Base-by-base conservation (phyloP, 768 basidiomycete species). In the Tubosaeta sp. region DNA sequence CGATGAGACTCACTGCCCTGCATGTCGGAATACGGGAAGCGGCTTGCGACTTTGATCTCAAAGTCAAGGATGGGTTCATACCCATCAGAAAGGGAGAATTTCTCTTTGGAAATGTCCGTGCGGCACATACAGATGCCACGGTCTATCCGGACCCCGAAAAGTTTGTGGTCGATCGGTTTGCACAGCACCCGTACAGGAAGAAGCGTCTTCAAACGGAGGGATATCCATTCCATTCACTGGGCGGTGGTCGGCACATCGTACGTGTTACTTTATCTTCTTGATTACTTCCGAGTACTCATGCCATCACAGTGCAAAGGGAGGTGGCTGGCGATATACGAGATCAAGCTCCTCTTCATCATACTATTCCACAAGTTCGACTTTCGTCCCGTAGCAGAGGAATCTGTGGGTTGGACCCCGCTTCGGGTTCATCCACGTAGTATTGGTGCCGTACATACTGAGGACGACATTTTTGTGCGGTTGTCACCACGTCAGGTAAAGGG, bases 261-360 rank as follows among this genome's bases (percentile, higher is more conserved):
- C 39, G 63, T 44, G 3, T n/a, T 2, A 6, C 8, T 12, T 30
- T 12, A 39, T 21, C 14, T 1, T 36, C 14, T 41, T 32, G n/a
- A 29, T 16, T 0, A 3, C 12, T 32, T 18, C 6, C 1, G 10
- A 4, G 0, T 40, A 19, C 38, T 52, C 2, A 58, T 6, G 19
- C 27, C 30, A 1, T 16, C 0, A 1, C 9, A 63, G 62, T 63
- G 60, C 54, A 63, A 63, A 16, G 62, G 62, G 12, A 48, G 63
- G 35, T 62, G 60, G 63, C 27, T 65, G 7, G 54, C 62, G 0
- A 10, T 63, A 7, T 63, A 65, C 49, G 48, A 59, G 18, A 62
- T 65, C 0, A 63, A 65, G 41, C 41, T 48, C 9, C 32, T 53
- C 10, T 10, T 51, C 29, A 44, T 62, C 3, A 59, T 65, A 30